Base-by-base conservation (phyloP, 2,329 filamentous ascomycete species). In the Fusarium lateritium region DNA sequence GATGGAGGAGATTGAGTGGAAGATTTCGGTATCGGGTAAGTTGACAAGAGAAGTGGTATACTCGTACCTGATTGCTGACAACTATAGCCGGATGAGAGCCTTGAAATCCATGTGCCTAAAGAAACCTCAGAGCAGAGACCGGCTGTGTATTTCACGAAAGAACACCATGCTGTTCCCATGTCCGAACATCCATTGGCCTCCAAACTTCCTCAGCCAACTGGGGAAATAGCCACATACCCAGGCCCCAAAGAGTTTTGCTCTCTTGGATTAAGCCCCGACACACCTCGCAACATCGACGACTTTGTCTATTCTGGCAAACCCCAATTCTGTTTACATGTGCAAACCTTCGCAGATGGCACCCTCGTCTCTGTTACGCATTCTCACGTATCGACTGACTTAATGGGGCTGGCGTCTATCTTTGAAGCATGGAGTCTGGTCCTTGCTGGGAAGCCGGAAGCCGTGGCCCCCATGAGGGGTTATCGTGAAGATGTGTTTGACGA, bases 271-370 rank as follows among this genome's bases (percentile, higher is more conserved):
- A 21, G 56, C 1, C 47, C 53, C 1, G 53, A 46, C 6, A 55
- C 62, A 5, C 65, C 65, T 26, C 31, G 45, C 4, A 62, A 34
- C 7, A 66, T 67, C 17, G 49, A 67, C 10, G 65, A 58, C 17
- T 59, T 44, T 24, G 34, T 63, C 6, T 47, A 42, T 21, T 47
- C 36, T 0, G 65, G 49, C 8, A 51, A 36, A 4, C 62, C 65
- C 7, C 65, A 67, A 36, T 67, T 67, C 13, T 66, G 34, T 22
- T 36, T 67, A 3, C 62, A 67, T 21, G 57, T 67, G 0, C 49
- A 55, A 14, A 67, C 53, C 3, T 67, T 67, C 24, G 53, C 45
- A 5, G 54, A 67, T 5, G 57, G 65, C 3, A 66, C 62, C 7
- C 57, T 67, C 10, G 62, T 67, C 5, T 62, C 54, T 7, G 7